Evolutionary conservation across 2,329 filamentous ascomycete species (phyloP).

Genomic region (Venturiaceae sp.): DNA sequence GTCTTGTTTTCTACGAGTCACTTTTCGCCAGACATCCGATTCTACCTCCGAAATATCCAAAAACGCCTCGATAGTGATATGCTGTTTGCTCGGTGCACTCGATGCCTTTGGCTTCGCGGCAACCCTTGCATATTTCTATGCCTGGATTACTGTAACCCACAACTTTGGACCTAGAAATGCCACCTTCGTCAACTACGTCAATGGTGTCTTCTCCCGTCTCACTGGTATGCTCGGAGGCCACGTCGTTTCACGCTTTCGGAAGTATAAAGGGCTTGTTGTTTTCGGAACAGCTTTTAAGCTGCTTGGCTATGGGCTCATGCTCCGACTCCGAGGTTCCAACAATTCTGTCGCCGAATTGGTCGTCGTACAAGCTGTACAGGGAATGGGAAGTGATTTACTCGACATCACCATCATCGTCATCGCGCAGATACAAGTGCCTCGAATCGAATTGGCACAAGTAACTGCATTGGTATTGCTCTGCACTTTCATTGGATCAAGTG

Average conservation of each 20-base stretch:
- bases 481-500: conserved; percentile 29
- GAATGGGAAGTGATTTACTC: conserved; percentile 37
- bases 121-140: conserved; percentile 40
- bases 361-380: conserved; percentile 38
- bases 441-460: conserved; percentile 37
- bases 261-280: conserved; percentile 38
- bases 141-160: conserved; percentile 36
- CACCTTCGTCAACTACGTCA: conserved; percentile 27
- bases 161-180: conserved; percentile 30
- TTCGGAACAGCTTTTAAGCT: conserved; percentile 31
- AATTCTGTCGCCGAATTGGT: conserved; percentile 38
- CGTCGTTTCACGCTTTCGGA: not conserved
- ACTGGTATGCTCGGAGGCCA: conserved; percentile 30
- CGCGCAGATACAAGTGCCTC: conserved; percentile 35
- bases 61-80: conserved; percentile 29
- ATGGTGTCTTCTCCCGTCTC: conserved; percentile 33
- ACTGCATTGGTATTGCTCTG: conserved; percentile 36
- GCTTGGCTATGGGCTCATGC: conserved; percentile 42
- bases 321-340: conserved; percentile 33
- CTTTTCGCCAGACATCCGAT: conserved; percentile 34
- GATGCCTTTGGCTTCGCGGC: conserved; percentile 34
- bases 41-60: conserved; percentile 34
- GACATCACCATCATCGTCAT: conserved; percentile 33
- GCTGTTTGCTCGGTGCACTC: conserved; percentile 29
- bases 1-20: conserved; percentile 39